Base-by-base conservation (phyloP, 257 asterid species). In the Rhazya stricta region DNA sequence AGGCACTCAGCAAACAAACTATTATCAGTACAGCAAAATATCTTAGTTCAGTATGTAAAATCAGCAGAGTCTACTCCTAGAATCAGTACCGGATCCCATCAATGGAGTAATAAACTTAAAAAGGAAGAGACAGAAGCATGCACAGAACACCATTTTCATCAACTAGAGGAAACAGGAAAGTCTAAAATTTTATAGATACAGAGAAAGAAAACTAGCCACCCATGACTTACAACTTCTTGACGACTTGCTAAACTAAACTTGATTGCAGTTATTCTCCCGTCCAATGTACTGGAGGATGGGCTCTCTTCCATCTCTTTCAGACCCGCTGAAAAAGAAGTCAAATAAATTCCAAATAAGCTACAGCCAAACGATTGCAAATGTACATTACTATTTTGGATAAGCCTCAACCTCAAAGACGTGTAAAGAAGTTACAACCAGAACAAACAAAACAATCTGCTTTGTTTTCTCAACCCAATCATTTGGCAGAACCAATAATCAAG, bases 161-260 rank as follows among this genome's bases (percentile, higher is more conserved):
- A n/a, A 18, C 21, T 51, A 39, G 51, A 18, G 46, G 9, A 67
- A 43, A 41, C 18, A 6, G 29, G 48, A 58, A 5, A 30, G 1
- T 15, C 1, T 23, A 11, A 18, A 16, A 57, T 30, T 43, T 45
- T 8, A 56, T 62, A 76, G 58, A 70, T 72, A 70, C 51, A 68
- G 76, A 77, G 19, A 62, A 75, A 9, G 62, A 69, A 21, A 73
- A 53, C 62, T 18, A 19, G 65, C 39, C 2, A 76, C 29, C 71
- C 43, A 45, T 23, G 71, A 75, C 91, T 88, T 84, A 94, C 98
- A 82, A 94, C 92, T 85, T 94, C 97, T 74, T 89, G 92, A 61
- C 85, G 87, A 72, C 91, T 90, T 72, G 97, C 95, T 83, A 94
- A 87, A 76, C 89, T 85, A 75, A 94, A 92, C 46, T 62, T 85